Percentiles rank a stretch among this genome's conserved stretches.
These are phyloP conservation scores for Botrytis pseudocinerea DNA, from an alignment of 2,329 filamentous ascomycete species.

Conservation along the genomic window DNA sequence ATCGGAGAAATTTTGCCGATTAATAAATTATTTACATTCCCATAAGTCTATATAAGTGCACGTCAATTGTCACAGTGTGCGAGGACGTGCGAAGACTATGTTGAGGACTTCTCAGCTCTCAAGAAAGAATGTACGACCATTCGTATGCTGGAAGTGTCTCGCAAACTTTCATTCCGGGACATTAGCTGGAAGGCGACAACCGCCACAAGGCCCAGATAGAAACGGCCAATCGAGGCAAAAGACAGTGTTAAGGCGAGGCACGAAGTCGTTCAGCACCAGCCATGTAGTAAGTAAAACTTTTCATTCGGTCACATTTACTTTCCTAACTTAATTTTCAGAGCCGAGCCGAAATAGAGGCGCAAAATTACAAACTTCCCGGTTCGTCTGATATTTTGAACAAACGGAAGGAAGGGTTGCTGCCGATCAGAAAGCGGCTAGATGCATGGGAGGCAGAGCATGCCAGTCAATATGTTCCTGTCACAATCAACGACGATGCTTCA, in stretches of 20 bases:
- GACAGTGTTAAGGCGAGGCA: neutral
- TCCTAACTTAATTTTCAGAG: neutral
- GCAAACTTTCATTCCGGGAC: slow-evolving; percentile 25
- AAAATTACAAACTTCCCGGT: neutral
- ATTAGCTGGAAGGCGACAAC: neutral
- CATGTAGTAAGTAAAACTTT: neutral
- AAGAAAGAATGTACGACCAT: slow-evolving; percentile 25
- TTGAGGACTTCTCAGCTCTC: slow-evolving; percentile 28
- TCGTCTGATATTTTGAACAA: neutral
- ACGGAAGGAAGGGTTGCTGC: neutral
- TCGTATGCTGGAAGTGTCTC: slow-evolving; percentile 37
- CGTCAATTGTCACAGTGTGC: neutral
- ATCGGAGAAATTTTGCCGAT: slow-evolving; percentile 15
- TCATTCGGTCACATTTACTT: neutral
- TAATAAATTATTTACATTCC: neutral
- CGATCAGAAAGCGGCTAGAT: slow-evolving; percentile 40
- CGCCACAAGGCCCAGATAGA: neutral
- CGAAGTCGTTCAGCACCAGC: slow-evolving; percentile 2
- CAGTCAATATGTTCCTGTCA: neutral
- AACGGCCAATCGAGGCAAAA: neutral
- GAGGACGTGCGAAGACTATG: slow-evolving; percentile 29
- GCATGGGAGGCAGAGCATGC: slow-evolving; percentile 24
- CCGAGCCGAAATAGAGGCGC: neutral
- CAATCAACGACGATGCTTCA: slow-evolving; percentile 7
- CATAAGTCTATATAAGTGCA: slow-evolving; percentile 11